phyloP scores from a whole-genome alignment of 2,329 filamentous ascomycete genomes.

The Pseudopyrenochaeta lycopersici region DNA sequence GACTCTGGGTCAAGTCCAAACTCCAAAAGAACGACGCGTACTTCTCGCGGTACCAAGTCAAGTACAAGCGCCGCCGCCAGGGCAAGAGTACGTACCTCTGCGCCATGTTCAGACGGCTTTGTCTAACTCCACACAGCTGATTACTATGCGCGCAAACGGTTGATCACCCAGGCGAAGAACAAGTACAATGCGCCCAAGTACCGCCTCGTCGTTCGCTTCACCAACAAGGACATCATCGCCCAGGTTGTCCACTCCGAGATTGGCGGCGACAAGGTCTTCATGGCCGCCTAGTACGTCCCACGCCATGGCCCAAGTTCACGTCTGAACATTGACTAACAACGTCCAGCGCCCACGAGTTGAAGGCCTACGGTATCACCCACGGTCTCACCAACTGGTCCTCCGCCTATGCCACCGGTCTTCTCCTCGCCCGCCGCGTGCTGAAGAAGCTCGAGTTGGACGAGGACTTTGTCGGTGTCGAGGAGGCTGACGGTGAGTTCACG shows the following conservation, averaged over 20 bases:
- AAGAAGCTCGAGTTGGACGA: constrained; percentile 97
- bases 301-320: neutral
- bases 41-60: constrained; percentile 99
- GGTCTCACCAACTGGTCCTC: constrained; percentile 99
- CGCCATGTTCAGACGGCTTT: neutral
- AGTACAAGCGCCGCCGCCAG: constrained; percentile 95
- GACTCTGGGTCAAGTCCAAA: constrained; percentile 94
- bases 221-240: constrained; percentile 98
- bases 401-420: constrained; percentile 94
- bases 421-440: constrained; percentile 95
- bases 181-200: constrained; percentile 99
- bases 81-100: constrained; percentile 88
- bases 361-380: constrained; percentile 96
- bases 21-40: constrained; percentile 97
- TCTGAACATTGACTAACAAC: constrained; percentile 11
- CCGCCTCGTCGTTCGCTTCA: constrained; percentile 98
- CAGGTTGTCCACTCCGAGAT: constrained; percentile 98
- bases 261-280: constrained; percentile 95
- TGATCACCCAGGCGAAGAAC: constrained; percentile 99
- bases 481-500: constrained; percentile 94
- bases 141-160: constrained; percentile 99
- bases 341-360: constrained; percentile 84
- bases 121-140: constrained; percentile 77
- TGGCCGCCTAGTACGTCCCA: constrained; percentile 40
- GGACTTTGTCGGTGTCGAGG: constrained; percentile 94